Base-by-base conservation (phyloP, 192 early-diverging fungal genomes). In the Dimargaris cristalligena region DNA sequence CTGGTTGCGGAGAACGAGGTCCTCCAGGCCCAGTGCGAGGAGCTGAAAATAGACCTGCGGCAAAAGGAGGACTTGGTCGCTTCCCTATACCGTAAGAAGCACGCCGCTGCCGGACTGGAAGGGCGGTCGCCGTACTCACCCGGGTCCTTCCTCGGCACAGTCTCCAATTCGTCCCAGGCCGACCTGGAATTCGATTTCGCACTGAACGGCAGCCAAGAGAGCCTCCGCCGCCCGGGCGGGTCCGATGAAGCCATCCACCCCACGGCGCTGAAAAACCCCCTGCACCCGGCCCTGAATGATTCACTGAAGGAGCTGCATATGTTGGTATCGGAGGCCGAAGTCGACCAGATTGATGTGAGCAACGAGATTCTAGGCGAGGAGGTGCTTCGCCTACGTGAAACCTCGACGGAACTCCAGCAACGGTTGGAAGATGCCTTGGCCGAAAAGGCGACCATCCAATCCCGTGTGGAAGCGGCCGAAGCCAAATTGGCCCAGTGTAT, bases 401-500 rank as follows among this genome's bases (percentile, higher is more conserved):
- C 29, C 14, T 3, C 44, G 23, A 29, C 58, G 0, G 49, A 63
- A 54, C 8, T 58, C 4, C 38, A 4, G n/a, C 58, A 8, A 13
- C 23, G 41, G 46, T 47, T 63, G 14, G 62, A 60, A 23, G 50
- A 60, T 13, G 44, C 9, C 0, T 22, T 34, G 18, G 9, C 52
- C 10, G 35, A 11, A 18, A 11, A 25, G 0, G 62, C 54, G 22
- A 11, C 44, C 18, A 25, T 67, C 44, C 45, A 60, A 22, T 38
- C 47, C 0, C 34, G 59, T 3, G 20, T 67, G 16, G 30, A 20
- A 10, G 4, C 22, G 10, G 62, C 60, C 33, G 20, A 20, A 13
- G 25, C 34, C 20, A 58, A 67, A 44, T 28, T 60, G 1, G 47
- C 58, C 20, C 41, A 51, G 0, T 66, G 69, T n/a, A 62, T 16